Percentiles rank a stretch among this genome's conserved stretches.
Conservation (phyloP, 2,329 filamentous ascomycete species). For the Lecanicillium sp. region DNA sequence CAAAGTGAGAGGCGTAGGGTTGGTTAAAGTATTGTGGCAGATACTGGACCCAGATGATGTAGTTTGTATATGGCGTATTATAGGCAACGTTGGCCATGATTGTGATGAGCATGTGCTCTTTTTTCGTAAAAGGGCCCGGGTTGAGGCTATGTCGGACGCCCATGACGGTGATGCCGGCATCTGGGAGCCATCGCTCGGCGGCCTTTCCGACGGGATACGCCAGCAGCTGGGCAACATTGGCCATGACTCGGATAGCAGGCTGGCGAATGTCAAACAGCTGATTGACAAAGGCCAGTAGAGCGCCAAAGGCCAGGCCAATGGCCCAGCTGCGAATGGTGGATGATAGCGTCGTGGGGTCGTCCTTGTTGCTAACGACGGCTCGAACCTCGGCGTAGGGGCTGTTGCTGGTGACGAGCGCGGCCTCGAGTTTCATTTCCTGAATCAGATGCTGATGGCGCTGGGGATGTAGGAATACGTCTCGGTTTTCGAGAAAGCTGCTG, state of each 20-base stretch:
- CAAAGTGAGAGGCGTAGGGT: conserved; percentile 40
- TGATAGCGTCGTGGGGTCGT: conserved; percentile 38
- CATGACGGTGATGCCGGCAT: conserved; percentile 37
- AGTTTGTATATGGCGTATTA: conserved; percentile 44
- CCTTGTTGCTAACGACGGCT: conserved; percentile 47
- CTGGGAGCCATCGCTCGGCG: conserved; percentile 41
- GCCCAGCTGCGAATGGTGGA: conserved; percentile 48
- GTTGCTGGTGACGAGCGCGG: conserved; percentile 44
- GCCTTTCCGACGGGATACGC: conserved; percentile 46
- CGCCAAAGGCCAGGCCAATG: conserved; percentile 43
- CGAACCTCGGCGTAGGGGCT: conserved; percentile 51
- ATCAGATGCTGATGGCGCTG: conserved; percentile 40
- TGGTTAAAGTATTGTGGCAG: conserved; percentile 47
- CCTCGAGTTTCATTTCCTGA: conserved; percentile 46
- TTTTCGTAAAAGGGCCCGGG: conserved; percentile 48
- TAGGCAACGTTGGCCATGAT: conserved; percentile 54
- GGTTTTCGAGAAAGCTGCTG: conserved; percentile 32
- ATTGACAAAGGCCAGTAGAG: conserved; percentile 42
- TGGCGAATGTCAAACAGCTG: conserved; percentile 51
- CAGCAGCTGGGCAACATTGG: conserved; percentile 48
- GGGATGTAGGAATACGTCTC: conserved; percentile 29
- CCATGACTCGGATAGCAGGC: conserved; percentile 44
- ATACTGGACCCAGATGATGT: conserved; percentile 46
- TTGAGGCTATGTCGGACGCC: conserved; percentile 42
- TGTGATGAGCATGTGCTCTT: conserved; percentile 54